A percentile compares a stretch with the other conserved stretches of the same genome.
Conservation (phyloP, 2,329 filamentous ascomycete genomes). For the Apiospora rasikravindrae region DNA sequence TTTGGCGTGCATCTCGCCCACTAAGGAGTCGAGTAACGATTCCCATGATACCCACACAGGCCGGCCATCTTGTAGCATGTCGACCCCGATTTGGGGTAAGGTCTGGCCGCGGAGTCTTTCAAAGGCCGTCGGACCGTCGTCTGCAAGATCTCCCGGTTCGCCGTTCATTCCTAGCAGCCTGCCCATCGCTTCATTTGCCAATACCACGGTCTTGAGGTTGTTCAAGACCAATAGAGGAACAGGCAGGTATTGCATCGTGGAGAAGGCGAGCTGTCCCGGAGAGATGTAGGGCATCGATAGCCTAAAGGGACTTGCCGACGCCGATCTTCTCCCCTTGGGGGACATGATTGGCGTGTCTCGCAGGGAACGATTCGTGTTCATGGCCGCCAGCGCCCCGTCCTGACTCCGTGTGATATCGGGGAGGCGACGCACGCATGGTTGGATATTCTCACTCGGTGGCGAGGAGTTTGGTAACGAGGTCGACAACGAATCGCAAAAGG, state of each 20-base stretch:
- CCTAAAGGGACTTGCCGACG: conserved; percentile 43
- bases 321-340: conserved; percentile 30
- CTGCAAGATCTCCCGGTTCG: conserved; percentile 45
- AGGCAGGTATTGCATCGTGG: conserved; percentile 75
- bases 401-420: conserved; percentile 12
- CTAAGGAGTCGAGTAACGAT: conserved; percentile 60
- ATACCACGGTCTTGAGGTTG: conserved; percentile 69
- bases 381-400: neutral
- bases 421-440: neutral
- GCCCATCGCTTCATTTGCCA: conserved; percentile 79
- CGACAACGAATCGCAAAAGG: neutral
- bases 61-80: conserved; percentile 71
- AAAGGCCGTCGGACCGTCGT: conserved; percentile 51
- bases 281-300: conserved; percentile 53
- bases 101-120: conserved; percentile 69
- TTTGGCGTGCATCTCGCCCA: conserved; percentile 46
- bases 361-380: conserved; percentile 13
- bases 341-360: conserved; percentile 23
- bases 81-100: conserved; percentile 73
- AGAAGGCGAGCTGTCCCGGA: conserved; percentile 64
- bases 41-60: conserved; percentile 66
- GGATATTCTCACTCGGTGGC: neutral
- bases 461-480: neutral
- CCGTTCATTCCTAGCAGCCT: conserved; percentile 66
- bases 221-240: conserved; percentile 74